Base-by-base conservation (phyloP, 108 stramenopile genomes). In the Hondaea fermentalgiana region DNA sequence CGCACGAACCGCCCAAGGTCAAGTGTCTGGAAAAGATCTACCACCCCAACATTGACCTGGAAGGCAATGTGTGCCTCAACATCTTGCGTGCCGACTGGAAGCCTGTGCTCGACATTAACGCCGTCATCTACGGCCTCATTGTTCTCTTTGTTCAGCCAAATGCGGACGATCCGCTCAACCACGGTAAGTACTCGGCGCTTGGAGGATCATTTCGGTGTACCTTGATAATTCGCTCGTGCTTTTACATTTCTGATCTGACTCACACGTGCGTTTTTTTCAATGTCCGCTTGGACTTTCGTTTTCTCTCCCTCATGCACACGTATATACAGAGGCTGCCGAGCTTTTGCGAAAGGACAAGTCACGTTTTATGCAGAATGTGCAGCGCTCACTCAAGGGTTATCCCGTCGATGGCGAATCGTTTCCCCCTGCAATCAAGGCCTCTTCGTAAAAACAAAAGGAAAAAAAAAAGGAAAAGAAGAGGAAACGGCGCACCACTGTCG, bases 21-120 rank as follows among this genome's bases (percentile, higher is more conserved):
- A 89, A 95, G 95, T 72, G 97, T 97, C 91, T 91, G 16, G 87
- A 88, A 1, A 60, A 95, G 57, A 96, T 98, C 72, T 99, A 98
- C 90, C 99, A 99, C 92, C 99, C 99, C 72, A 99, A 99, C 92
- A 98, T 99, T 90, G 97, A 99, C 92, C 89, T 97, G 72, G 95
- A 99, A 90, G 99, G 99, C 12, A 98, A 98, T 71, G 99, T 99
- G 69, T 99, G 99, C 95, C 92, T 98, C 60, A 98, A 98, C 90
- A 99, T 99, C 93, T 90, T 99, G 89, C 93, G 98, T 44, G 98
- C 99, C 92, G 99, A 99, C 95, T 99, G 99, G 99, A 96, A 97
- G 89, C 99, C 99, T 14, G 98, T 99, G 23, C 89, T 99, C 76
- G 98, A 98, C 92, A 98, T 99, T 88, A 99, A 99, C 91, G 95